Evolutionary conservation across 2,329 filamentous ascomycete genomes (phyloP).

Genomic region (Xylariales sp.): DNA sequence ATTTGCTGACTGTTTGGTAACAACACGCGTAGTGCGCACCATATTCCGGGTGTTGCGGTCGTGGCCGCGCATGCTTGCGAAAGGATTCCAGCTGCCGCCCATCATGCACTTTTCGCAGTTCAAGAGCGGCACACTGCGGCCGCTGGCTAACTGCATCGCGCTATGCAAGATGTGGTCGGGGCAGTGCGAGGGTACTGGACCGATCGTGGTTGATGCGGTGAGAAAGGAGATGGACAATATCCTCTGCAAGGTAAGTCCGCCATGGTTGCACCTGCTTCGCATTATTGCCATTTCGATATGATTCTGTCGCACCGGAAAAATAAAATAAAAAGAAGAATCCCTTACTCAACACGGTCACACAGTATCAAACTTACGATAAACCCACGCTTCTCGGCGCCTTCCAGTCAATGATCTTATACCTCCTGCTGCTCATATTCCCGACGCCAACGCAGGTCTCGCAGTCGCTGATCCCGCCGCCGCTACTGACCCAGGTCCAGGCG

Average conservation of each 20-base stretch:
- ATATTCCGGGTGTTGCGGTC: slow-evolving; percentile 29
- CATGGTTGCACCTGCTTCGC: no score
- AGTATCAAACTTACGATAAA: slow-evolving; percentile 28
- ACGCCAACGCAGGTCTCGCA: slow-evolving; percentile 14
- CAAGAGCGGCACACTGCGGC: slow-evolving; percentile 16
- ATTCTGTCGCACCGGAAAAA: no score
- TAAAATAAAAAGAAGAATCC: no score
- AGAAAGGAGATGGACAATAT: slow-evolving; percentile 25
- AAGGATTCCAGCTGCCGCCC: slow-evolving; percentile 30
- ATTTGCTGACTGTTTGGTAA: no score
- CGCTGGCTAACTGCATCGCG: slow-evolving; percentile 29
- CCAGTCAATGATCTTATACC: slow-evolving; percentile 31
- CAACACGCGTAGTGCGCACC: slow-evolving; percentile 16
- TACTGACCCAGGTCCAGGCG: slow-evolving; percentile 25
- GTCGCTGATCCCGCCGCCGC: slow-evolving; percentile 15
- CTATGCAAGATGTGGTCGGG: slow-evolving; percentile 32
- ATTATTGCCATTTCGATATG: no score
- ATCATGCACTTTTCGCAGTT: slow-evolving; percentile 26
- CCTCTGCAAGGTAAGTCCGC: slow-evolving; percentile 23
- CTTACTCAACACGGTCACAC: no score
- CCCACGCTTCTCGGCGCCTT: slow-evolving; percentile 26
- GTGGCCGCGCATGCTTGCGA: slow-evolving; percentile 32
- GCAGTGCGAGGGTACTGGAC: slow-evolving; percentile 20
- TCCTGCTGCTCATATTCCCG: slow-evolving; percentile 32
- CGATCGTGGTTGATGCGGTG: slow-evolving; percentile 26